Evolutionary conservation across 2,329 filamentous ascomycete species (phyloP).

Genomic region (Nothophoma quercina): DNA sequence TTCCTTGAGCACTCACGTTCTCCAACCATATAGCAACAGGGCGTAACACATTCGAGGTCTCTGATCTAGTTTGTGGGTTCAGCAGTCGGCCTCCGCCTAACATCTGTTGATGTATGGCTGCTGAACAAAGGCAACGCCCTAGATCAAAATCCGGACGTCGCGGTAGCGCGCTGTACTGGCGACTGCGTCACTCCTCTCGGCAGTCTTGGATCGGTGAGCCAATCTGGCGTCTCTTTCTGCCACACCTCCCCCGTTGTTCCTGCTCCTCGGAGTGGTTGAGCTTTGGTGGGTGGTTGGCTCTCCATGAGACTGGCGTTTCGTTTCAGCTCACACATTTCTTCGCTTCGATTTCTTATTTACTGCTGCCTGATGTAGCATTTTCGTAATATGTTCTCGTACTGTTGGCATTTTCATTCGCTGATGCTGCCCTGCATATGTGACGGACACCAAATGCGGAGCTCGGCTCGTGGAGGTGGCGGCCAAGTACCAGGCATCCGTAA

Average conservation of each 20-base stretch:
- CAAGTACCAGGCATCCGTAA: slow-evolving; percentile 6
- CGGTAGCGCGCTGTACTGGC: slow-evolving; percentile 20
- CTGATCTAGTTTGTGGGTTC: slow-evolving; percentile 41
- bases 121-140: slow-evolving; percentile 48
- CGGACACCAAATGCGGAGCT: not conserved
- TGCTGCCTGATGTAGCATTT: not conserved
- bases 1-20: not conserved
- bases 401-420: not conserved
- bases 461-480: not conserved
- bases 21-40: slow-evolving; percentile 1
- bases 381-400: not conserved
- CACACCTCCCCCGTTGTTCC: slow-evolving; percentile 32
- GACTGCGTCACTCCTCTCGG: slow-evolving; percentile 13
- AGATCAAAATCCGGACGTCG: slow-evolving; percentile 32
- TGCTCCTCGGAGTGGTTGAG: slow-evolving; percentile 25
- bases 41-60: slow-evolving; percentile 22
- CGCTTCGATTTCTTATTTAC: not conserved
- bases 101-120: slow-evolving; percentile 38
- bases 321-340: slow-evolving; percentile 42
- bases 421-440: not conserved
- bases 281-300: slow-evolving; percentile 33
- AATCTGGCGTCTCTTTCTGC: slow-evolving; percentile 44
- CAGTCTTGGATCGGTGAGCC: slow-evolving; percentile 29
- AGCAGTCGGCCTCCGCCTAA: slow-evolving; percentile 32
- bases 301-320: slow-evolving; percentile 43